Evolutionary conservation across 2,329 filamentous ascomycete genomes (phyloP).

Genomic region (Alternaria ethzedia): DNA sequence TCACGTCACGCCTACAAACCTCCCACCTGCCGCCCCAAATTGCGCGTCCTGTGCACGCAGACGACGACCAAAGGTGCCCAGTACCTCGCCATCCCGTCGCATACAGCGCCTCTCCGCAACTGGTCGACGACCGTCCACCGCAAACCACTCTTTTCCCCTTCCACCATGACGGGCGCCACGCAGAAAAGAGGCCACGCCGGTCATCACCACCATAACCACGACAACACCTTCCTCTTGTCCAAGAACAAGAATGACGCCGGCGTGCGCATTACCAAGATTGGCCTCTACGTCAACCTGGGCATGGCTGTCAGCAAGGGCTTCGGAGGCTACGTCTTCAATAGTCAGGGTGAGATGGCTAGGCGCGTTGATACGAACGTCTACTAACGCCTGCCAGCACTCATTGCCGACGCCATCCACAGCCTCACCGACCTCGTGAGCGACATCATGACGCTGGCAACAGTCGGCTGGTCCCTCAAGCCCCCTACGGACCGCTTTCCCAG

Average conservation of each 20-base stretch:
- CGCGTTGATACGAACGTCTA: neutral
- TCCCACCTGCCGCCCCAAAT: conserved; percentile 20
- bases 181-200: conserved; percentile 45
- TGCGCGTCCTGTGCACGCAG: conserved; percentile 43
- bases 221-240: conserved; percentile 82
- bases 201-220: conserved; percentile 76
- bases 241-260: conserved; percentile 88
- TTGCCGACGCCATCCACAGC: conserved; percentile 94
- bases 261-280: conserved; percentile 90
- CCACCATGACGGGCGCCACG: conserved; percentile 36
- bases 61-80: conserved; percentile 31
- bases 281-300: conserved; percentile 84
- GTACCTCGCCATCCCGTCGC: conserved; percentile 12
- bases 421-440: conserved; percentile 95
- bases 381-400: conserved; percentile 65
- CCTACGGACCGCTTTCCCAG: conserved; percentile 84
- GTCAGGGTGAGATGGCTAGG: conserved; percentile 61
- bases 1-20: conserved; percentile 9
- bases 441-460: conserved; percentile 89
- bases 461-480: conserved; percentile 88
- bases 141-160: conserved; percentile 37
- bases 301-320: conserved; percentile 95
- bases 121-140: conserved; percentile 42
- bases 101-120: conserved; percentile 27
- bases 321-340: conserved; percentile 93